Evolutionary conservation across 306 rosid genomes (phyloP).

Genomic region (Erythrophleum fordii): DNA sequence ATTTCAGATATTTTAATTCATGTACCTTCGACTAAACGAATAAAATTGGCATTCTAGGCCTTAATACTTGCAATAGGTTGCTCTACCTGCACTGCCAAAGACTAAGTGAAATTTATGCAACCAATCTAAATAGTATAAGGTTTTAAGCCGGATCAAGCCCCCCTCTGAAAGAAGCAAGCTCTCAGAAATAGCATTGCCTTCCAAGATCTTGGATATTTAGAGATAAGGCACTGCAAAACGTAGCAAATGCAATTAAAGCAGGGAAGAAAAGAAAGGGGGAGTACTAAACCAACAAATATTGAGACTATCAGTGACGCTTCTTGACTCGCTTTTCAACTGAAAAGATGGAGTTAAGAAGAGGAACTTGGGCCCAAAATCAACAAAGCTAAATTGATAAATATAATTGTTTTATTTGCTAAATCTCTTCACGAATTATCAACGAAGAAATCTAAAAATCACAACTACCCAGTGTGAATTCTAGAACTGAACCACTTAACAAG

Average conservation of each 20-base stretch:
- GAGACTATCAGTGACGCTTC: not conserved
- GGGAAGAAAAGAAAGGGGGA: not conserved
- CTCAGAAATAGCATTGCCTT: slow-evolving; percentile 36
- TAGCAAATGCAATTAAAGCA: slow-evolving; percentile 34
- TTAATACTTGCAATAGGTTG: slow-evolving; percentile 14
- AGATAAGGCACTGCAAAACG: slow-evolving; percentile 40
- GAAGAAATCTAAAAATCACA: slow-evolving; percentile 31
- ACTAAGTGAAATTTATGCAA: not conserved
- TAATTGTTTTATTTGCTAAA: not conserved
- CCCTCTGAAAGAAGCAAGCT: slow-evolving; percentile 29
- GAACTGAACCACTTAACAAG: slow-evolving; percentile 14
- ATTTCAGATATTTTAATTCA: not conserved
- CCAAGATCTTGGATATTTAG: slow-evolving; percentile 55
- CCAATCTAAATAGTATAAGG: not conserved
- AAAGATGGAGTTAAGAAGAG: not conserved
- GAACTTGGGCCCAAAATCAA: not conserved
- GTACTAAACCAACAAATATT: slow-evolving; percentile 35
- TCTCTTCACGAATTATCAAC: not conserved
- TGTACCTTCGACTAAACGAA: slow-evolving; percentile 33
- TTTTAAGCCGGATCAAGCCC: slow-evolving; percentile 55
- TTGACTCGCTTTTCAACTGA: not conserved
- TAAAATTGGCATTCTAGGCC: not conserved
- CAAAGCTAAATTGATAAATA: not conserved
- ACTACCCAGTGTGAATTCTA: not conserved
- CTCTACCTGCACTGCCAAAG: slow-evolving; percentile 4